Evolutionary conservation across 83 land plant genomes (phyloP), one percentile per base, ranked within the genome.

Genomic region (Picea engelmannii): DNA sequence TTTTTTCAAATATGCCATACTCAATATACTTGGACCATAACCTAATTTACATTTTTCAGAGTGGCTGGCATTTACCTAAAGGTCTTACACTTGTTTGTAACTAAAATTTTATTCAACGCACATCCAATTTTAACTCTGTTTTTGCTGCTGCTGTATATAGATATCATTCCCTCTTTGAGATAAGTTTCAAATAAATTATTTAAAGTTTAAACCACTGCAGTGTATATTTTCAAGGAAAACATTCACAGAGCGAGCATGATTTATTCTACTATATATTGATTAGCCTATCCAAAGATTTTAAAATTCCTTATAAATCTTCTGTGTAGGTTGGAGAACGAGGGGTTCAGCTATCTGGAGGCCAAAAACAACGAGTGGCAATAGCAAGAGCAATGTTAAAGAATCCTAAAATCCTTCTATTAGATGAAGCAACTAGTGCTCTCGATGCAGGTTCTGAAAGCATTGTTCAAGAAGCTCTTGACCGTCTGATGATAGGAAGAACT

Each of bases 381-480:
- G 99, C 99, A 18, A 90, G 99, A 68, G 99, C 98, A 13, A 95
- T 97, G 98, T 80, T 97, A 42, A 97, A 93, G 75, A 85, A 95
- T 78, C 99, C 98, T 27, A 92, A 93, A 49, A 94, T 97, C 80
- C 91, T 97, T 20, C 92, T 97, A 64, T 94, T 97, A 44, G 99
- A 97, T 85, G 99, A 97, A 88, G 99, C 98, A 21, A 97, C 99
- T 10, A 97, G 99, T 85, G 99, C 96, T 42, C 92, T 97, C 20
- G 99, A 97, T 90, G 95, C 99, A 65, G 89, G 90, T 44, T 97
- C 98, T 1, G 99, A 97, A 86, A 87, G 89, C 83, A 85, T 92
- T 65, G 99, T 97, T 40, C 98, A 97, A 78, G 98, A 95, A 86
- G 98, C 99, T 11, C 84, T 97, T 24, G 97, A 95, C 79, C 89